Evolutionary conservation across 2,329 filamentous ascomycete species (phyloP).

Genomic region (Aspergillus luchuensis): DNA sequence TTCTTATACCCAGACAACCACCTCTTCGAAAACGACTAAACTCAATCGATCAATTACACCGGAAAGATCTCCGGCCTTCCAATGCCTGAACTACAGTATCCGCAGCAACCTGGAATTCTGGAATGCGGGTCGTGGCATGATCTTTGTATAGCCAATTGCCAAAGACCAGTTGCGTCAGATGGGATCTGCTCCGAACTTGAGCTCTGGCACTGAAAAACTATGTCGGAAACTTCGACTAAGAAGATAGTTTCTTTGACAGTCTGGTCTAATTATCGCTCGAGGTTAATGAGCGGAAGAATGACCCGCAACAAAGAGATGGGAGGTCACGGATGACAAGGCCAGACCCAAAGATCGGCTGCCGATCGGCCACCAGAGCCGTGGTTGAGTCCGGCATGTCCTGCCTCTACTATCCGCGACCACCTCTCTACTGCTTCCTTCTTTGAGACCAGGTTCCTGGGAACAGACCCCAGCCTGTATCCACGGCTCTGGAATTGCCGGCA

Average conservation of each 20-base stretch:
- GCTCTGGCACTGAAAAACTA: too few relatives aligned
- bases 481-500: not conserved
- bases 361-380: not conserved
- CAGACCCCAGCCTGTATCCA: not conserved
- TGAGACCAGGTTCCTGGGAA: not conserved
- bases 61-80: not conserved
- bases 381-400: constrained; percentile 8
- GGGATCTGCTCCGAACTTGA: not conserved
- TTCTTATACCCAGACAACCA: not conserved
- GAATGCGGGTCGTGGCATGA: constrained; percentile 22
- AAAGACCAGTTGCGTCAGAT: not conserved
- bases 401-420: not conserved
- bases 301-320: not conserved
- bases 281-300: not conserved
- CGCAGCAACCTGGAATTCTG: constrained; percentile 24
- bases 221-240: too few relatives aligned
- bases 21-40: not conserved
- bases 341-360: not conserved
- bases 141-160: not conserved
- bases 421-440: too few relatives aligned
- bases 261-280: too few relatives aligned
- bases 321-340: not conserved
- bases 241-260: too few relatives aligned
- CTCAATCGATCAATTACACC: not conserved
- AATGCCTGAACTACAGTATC: constrained; percentile 7